These are phyloP conservation scores for Pythium biforme DNA, from an alignment of 352 stramenopile genomes.

Conservation along the genomic window DNA sequence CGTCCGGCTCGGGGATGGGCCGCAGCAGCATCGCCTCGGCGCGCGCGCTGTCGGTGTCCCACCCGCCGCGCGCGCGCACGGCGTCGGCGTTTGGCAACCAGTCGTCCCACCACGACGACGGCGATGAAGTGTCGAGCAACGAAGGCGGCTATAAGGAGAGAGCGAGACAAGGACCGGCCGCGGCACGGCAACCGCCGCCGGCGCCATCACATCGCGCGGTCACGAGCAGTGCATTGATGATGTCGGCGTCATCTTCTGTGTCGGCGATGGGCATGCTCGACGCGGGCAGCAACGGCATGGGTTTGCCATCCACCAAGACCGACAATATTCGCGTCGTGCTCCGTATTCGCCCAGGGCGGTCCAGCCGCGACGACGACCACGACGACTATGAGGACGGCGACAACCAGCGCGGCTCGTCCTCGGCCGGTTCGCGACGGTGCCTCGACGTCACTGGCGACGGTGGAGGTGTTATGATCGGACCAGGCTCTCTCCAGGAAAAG, in stretches of 20 bases:
- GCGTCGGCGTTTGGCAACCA: slow-evolving; percentile 20
- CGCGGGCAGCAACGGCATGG: neutral
- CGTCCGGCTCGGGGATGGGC: slow-evolving; percentile 14
- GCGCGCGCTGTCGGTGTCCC: slow-evolving; percentile 13
- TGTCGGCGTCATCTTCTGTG: neutral
- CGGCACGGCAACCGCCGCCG: neutral
- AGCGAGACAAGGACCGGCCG: neutral
- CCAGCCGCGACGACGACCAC: slow-evolving; percentile 9
- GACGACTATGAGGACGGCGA: slow-evolving; percentile 28
- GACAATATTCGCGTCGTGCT: slow-evolving; percentile 27
- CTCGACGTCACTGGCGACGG: slow-evolving; percentile 58
- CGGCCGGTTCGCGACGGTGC: slow-evolving; percentile 34
- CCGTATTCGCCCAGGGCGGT: slow-evolving; percentile 22
- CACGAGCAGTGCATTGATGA: slow-evolving; percentile 9
- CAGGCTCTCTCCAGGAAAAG: slow-evolving; percentile 66
- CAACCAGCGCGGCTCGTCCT: slow-evolving; percentile 14
- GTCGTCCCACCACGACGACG: slow-evolving; percentile 10
- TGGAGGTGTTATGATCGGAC: slow-evolving; percentile 59
- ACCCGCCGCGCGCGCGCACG: slow-evolving; percentile 10
- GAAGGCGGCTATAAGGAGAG: slow-evolving; percentile 9
- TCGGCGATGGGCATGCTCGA: neutral
- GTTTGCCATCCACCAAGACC: slow-evolving; percentile 19
- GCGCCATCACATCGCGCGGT: slow-evolving; percentile 17
- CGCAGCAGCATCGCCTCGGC: neutral
- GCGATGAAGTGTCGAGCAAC: slow-evolving; percentile 11